Evolutionary conservation across 225 moss, liverwort and hornwort species (phyloP).

Genomic region (Bryum argenteum): DNA sequence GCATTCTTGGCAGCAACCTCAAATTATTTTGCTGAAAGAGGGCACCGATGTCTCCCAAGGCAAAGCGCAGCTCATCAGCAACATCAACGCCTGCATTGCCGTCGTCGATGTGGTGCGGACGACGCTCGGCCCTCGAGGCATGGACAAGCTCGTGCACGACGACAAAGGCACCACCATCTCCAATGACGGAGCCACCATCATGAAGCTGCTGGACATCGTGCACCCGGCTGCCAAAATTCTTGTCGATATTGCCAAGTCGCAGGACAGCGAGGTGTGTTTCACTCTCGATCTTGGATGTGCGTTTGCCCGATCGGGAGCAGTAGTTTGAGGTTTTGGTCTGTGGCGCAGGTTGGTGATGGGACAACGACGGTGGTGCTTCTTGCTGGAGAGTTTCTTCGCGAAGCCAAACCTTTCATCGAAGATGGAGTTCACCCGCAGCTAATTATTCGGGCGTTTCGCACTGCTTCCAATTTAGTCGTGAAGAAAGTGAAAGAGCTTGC

Average conservation of each 20-base stretch:
- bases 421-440: constrained; percentile 99
- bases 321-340: neutral
- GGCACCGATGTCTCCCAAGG: constrained; percentile 98
- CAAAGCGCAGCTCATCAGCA: constrained; percentile 97
- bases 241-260: constrained; percentile 97
- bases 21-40: constrained; percentile 96
- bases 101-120: constrained; percentile 95
- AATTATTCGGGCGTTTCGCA: constrained; percentile 82
- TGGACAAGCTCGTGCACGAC: constrained; percentile 96
- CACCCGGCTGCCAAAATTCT: constrained; percentile 98
- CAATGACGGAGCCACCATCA: constrained; percentile 97
- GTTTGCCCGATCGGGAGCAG: too few species aligned
- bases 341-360: constrained; percentile 89
- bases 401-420: constrained; percentile 95
- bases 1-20: constrained; percentile 71
- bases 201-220: constrained; percentile 98
- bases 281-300: too few species aligned
- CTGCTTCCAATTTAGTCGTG: constrained; percentile 76
- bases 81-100: constrained; percentile 99
- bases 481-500: constrained; percentile 83
- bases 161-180: constrained; percentile 97
- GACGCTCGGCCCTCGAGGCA: constrained; percentile 89
- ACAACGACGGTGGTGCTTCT: constrained; percentile 98
- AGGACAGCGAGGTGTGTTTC: constrained; percentile 65
- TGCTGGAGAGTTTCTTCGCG: constrained; percentile 92